Percentiles rank a stretch among this genome's conserved stretches.
Evolutionary conservation across 768 basidiomycete genomes (phyloP).

Genomic region (Kwoniella bestiolae): DNA sequence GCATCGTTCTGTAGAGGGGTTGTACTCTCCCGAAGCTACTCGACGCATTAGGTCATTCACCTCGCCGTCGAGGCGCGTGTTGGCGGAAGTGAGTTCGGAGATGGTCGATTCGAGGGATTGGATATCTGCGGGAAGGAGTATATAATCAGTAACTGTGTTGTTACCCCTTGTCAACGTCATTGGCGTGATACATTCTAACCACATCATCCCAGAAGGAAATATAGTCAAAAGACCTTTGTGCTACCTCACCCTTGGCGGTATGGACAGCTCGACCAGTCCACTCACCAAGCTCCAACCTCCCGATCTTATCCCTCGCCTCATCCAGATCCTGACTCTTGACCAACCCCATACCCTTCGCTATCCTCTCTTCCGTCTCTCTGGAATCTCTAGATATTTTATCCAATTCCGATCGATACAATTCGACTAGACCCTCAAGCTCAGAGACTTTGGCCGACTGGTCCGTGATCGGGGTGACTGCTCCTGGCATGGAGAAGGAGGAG

Average conservation of each 20-base stretch:
- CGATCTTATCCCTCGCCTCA: constrained; percentile 25
- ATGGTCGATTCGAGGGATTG: constrained; percentile 40
- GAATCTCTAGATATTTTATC: constrained; percentile 43
- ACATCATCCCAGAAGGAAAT: too few species aligned
- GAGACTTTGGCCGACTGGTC: constrained; percentile 32
- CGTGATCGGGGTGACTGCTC: constrained; percentile 10
- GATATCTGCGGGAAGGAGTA: constrained; percentile 27
- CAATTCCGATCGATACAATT: constrained; percentile 41
- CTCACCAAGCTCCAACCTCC: constrained; percentile 37
- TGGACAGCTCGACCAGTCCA: not conserved
- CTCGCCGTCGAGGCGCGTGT: constrained; percentile 50
- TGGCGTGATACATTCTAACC: too few species aligned
- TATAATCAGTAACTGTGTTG: too few species aligned
- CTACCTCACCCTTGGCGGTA: not conserved
- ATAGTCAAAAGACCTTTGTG: too few species aligned
- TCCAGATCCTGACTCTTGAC: constrained; percentile 40
- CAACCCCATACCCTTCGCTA: constrained; percentile 43
- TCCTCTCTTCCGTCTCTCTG: constrained; percentile 40
- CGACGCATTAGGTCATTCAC: constrained; percentile 52
- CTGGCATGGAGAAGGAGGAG: constrained; percentile 17
- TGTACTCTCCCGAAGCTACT: constrained; percentile 55
- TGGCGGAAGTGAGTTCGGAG: constrained; percentile 45
- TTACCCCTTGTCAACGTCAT: too few species aligned
- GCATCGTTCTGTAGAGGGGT: constrained; percentile 46
- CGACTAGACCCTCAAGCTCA: constrained; percentile 41